Base-by-base conservation (phyloP, 1,139 yeast species). In the Blastobotrys persicus region DNA sequence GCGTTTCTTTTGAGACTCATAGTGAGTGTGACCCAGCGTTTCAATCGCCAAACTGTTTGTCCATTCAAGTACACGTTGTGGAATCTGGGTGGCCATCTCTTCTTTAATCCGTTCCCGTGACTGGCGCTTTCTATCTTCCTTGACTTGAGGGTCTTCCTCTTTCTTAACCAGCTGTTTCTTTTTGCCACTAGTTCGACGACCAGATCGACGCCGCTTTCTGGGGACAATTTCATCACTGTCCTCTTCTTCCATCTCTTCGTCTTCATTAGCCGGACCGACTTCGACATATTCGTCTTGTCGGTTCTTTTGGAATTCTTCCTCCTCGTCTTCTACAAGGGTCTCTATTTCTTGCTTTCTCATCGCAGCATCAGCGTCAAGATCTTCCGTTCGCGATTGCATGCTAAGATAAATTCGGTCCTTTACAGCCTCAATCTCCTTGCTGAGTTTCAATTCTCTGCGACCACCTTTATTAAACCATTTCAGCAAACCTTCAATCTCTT, bases 391-490 rank as follows among this genome's bases (percentile, higher is more conserved):
- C 1, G 88, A 79, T 14, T 69, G 71, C 63, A 87, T 78, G 59
- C 89, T 78, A 11, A 75, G 71, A 17, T 67, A 62, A 14, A 91
- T 76, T 16, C 78, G 76, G 9, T 78, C 83, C 56, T 79, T 77
- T 13, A 56, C 51, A 7, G 55, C 42, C 16, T 53, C 55, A 46
- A 89, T 67, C 60, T 88, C 96, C 55, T 83, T 83, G 34, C 78
- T 69, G 42, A 92, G 73, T 37, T 71, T 74, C 7, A 81, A 74
- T 63, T 92, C 98, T 42, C 96, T 74, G 47, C 71, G 72, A 2
- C 98, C 98, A 76, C 83, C 79, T 5, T 80, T 83, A 59, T 85
- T 82, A 48, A 91, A 73, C 88, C 95, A 86, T 11, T 69, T 63
- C 5, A 83, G 55, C 28, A 92, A 66, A n/a, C 63, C 64, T 1